phyloP scores from a whole-genome alignment of 2,329 filamentous ascomycete genomes.

The Leptographium lundbergii region DNA sequence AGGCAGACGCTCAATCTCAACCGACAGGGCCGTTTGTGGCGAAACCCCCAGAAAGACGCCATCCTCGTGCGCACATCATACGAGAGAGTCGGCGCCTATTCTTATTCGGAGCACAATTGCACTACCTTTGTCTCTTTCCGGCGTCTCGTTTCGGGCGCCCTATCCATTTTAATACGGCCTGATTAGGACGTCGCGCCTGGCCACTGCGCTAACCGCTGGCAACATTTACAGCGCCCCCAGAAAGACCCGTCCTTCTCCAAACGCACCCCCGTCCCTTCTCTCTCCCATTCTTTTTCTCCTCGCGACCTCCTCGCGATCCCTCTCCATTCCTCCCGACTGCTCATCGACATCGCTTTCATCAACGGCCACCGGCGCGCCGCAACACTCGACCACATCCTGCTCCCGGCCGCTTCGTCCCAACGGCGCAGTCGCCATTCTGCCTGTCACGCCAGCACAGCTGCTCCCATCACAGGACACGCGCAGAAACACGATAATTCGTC shows the following conservation, averaged over 20 bases:
- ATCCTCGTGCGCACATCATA: not conserved
- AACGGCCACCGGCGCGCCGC: not conserved
- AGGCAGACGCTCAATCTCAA: too few relatives aligned
- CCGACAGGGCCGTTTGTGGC: too few relatives aligned
- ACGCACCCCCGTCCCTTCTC: not conserved
- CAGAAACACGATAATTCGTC: not conserved
- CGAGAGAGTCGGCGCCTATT: not conserved
- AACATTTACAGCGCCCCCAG: not conserved
- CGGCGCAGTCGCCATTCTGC: too few relatives aligned
- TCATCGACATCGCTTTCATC: not conserved
- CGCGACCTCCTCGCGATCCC: not conserved
- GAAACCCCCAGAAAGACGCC: too few relatives aligned
- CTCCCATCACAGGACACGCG: not conserved
- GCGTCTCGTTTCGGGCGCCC: not conserved
- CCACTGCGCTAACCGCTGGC: not conserved
- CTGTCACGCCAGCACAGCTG: too few relatives aligned
- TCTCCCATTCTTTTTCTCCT: not conserved
- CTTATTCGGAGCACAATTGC: not conserved
- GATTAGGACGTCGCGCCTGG: not conserved
- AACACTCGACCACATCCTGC: not conserved
- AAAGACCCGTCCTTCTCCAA: not conserved
- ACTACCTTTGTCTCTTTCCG: not conserved
- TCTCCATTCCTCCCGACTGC: not conserved
- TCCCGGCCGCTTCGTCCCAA: not conserved
- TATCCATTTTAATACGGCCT: not conserved